Conservation (phyloP, 768 basidiomycete species). For the Tephrocybe sp. region DNA sequence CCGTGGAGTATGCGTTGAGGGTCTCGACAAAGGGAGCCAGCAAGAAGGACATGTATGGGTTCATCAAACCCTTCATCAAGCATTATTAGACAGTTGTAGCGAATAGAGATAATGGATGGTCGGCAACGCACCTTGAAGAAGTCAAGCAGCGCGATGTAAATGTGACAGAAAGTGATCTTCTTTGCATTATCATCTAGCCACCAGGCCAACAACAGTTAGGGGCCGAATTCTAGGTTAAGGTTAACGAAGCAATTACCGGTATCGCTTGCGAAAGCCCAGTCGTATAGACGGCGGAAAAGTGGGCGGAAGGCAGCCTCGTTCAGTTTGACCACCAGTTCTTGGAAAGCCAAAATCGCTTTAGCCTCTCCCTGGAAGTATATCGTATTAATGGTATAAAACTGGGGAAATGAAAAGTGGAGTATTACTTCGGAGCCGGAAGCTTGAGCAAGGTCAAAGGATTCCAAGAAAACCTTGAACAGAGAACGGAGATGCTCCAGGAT, state of each 20-base stretch:
- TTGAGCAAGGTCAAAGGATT: slow-evolving; percentile 64
- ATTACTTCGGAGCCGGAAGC: slow-evolving; percentile 17
- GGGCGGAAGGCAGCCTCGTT: slow-evolving; percentile 92
- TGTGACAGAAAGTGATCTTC: slow-evolving; percentile 71
- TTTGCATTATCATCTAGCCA: slow-evolving; percentile 43
- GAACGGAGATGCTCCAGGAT: slow-evolving; percentile 66
- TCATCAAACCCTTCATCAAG: slow-evolving; percentile 69
- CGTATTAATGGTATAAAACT: too few species aligned
- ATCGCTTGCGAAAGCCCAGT: slow-evolving; percentile 85
- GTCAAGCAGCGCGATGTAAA: slow-evolving; percentile 73
- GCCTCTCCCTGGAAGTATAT: too few species aligned
- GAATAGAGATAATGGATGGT: too few species aligned
- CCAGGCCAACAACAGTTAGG: too few species aligned
- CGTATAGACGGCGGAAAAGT: slow-evolving; percentile 86
- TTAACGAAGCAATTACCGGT: slow-evolving; percentile 34
- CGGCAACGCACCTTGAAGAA: slow-evolving; percentile 77
- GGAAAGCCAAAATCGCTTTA: slow-evolving; percentile 68
- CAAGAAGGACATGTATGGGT: slow-evolving; percentile 84
- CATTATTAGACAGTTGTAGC: background rate
- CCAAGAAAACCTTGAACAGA: slow-evolving; percentile 78
- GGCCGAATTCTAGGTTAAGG: background rate
- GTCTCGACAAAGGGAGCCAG: slow-evolving; percentile 65
- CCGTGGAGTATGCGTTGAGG: slow-evolving; percentile 49
- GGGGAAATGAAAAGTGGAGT: background rate
- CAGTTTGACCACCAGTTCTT: slow-evolving; percentile 87